Evolutionary conservation across 306 rosid genomes (phyloP), one percentile per base, ranked within the genome.

Genomic region (Biancaea sappan): DNA sequence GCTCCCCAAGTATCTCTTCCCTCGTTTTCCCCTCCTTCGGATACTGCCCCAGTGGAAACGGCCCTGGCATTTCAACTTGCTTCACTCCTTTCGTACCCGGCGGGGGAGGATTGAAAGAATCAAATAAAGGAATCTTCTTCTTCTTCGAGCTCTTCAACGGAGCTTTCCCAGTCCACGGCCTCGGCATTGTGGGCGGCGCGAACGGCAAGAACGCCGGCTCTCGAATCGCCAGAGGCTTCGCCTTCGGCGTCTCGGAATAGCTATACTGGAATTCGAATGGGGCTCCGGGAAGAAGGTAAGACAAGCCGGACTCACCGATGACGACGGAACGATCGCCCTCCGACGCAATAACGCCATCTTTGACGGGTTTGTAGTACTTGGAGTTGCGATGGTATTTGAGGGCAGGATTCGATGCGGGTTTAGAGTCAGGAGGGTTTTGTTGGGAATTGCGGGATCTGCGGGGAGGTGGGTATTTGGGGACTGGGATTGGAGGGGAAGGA

Each of bases 91-190:
- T 72, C 22, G 31, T 69, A 1, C 81, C 87, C 0, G 81, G 59
- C 13, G 86, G 76, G 3, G 90, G 90, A 34, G 92, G 91, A 56
- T 86, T 82, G 19, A 88, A 76, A 19, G 98, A 89, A 57, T 90
- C 95, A 31, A 90, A 79, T 1, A 94, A 84, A 11, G 90, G 95
- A 56, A 87, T 77, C 73, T 94, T 94, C 76, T 94, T 94, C 76
- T 91, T 87, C 83, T 80, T 87, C 34, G 95, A 86, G 80, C 92
- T 88, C 85, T 92, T 91, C 90, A 94, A 32, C 41, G 97, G 97
- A 0, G 97, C 99, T 58, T 94, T 94, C 0, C 96, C 99, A 0
- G 97, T 94, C 99, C 97, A 94, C 4, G 98, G 98, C 74, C 97
- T 76, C 72, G 96, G 90, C 97, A 94, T 94, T 2, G 95, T 76